Evolutionary conservation across 331 rosid species (phyloP).

Genomic region (Rhamnella rubrinervis): DNA sequence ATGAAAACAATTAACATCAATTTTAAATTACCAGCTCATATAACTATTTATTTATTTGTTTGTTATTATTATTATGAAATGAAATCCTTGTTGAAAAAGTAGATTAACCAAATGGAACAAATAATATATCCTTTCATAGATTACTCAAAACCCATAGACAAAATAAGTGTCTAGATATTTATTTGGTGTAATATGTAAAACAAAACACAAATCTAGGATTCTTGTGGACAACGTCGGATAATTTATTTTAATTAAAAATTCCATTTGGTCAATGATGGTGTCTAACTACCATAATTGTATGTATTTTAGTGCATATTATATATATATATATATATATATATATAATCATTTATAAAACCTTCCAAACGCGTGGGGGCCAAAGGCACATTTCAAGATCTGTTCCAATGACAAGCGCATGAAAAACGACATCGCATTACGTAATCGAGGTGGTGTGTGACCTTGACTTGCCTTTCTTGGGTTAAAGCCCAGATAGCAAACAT

Average conservation of each 20-base stretch:
- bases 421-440: conserved; percentile 11
- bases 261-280: neutral
- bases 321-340: neutral
- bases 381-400: no score
- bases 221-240: neutral
- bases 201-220: conserved; percentile 4
- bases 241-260: neutral
- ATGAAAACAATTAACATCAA: no score
- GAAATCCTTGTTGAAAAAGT: no score
- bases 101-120: no score
- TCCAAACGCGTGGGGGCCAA: conserved; percentile 16
- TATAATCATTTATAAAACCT: neutral
- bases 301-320: no score
- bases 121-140: no score
- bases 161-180: no score
- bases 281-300: neutral
- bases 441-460: neutral
- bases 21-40: no score
- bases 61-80: no score
- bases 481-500: conserved; percentile 3
- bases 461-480: conserved; percentile 8
- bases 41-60: no score
- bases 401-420: conserved; percentile 5
- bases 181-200: no score
- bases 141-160: no score